Base-by-base conservation (phyloP, 1,139 yeast genomes). In the Ogataea hybrid region DNA sequence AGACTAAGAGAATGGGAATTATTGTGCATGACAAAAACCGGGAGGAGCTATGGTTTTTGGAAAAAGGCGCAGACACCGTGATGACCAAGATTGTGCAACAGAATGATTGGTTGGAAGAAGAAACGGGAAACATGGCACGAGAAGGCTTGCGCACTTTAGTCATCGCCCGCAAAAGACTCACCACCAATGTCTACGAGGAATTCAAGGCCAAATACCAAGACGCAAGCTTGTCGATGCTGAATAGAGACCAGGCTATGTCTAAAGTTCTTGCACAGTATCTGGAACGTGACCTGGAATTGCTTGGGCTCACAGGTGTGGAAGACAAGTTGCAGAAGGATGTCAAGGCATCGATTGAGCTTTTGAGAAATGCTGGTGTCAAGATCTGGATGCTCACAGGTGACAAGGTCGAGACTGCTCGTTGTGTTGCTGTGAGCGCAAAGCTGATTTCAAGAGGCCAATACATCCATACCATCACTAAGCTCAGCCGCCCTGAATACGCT, bases 351-450 rank as follows among this genome's bases (percentile, higher is more conserved):
- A 82, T 94, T 47, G 99, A 94, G 66, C 71, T 92, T 28, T 71
- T 94, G 51, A 74, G 98, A 54, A 92, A 94, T 66, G 99, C 98
- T 0, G 98, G 98, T 2, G 81, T 94, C 45, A 88, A 88, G 58
- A 92, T 94, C 40, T 94, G 99, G 99, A 94, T 94, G 98, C 70
- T 94, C 39, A 94, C 99, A 0, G 99, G 99, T 51, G 99, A 94
- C 62, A 94, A 94, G 62, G 97, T 92, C 7, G 99, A 94, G 65
- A 94, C 99, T 0, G 98, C 98, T 1, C 79, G 88, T 49, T 92
- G 98, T 73, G 97, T 94, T 28, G 89, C 97, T 18, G 86, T 94
- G 14, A 86, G 96, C 61, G 94, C 97, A 18, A 82, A 90, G 58
- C 76, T 94, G 43, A 92, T 94, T 34, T 76, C 95, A 3, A 77